Base-by-base conservation (phyloP, 202 grass and related monocot species). In the Zoysia matrella region DNA sequence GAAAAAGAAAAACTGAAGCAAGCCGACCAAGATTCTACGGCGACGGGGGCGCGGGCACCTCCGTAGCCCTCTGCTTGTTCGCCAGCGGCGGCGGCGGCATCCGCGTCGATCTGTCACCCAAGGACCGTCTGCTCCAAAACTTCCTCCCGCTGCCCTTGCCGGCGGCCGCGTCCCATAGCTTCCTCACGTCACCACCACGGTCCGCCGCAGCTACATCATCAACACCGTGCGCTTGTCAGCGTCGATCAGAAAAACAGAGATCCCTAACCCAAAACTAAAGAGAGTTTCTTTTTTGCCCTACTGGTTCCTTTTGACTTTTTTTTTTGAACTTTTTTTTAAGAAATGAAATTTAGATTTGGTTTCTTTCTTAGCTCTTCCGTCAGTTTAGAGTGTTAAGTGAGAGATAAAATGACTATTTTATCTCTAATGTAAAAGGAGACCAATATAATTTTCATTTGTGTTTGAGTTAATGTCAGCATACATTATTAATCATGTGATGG, bases 1-100 rank as follows among this genome's bases (percentile, higher is more conserved):
- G 11, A 62, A 62, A 62, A 30, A 11, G 18, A 2, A 40, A 30
- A 18, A 10, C 2, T 30, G 3, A 56, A 39, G 8, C 60, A 40
- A 9, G 30, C 18, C 14, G 22, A 11, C 60, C 36, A 2, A 30
- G 18, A 30, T 11, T 30, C 60, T 36, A 63, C 41, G 41, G 51
- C 52, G 30, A 9, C 7, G 63, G 72, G 43, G 72, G 50, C 12
- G 4, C 18, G 11, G 62, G 63, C 45, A 39, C 15, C 50, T 16
- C 50, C 9, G 3, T 40, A 11, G 47, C 16, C 71, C 42, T 58
- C 15, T 15, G 56, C 56, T 18, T 53, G 70, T 74, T 74, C 15
- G 60, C 50, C 60, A 46, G 6, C 60, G 80, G 80, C 71, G 80
- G 10, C 22, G 81, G 72, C 63, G 63, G 81, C 43, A 2, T 0